Evolutionary conservation across 2,329 filamentous ascomycete genomes (phyloP).

Genomic region (Stemphylium vesicarium): DNA sequence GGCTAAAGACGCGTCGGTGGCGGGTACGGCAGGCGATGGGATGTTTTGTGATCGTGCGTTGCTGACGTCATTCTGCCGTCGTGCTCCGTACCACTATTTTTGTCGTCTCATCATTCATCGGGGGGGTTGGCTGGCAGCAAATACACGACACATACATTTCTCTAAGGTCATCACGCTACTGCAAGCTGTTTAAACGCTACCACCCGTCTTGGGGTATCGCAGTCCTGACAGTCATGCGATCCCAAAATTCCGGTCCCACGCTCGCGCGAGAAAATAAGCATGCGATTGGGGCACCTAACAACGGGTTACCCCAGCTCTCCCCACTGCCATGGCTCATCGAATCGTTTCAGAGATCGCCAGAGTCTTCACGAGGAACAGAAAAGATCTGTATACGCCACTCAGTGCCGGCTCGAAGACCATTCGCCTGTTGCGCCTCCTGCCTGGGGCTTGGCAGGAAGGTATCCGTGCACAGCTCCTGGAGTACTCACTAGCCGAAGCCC

Average conservation of each 20-base stretch:
- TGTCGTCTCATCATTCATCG: background rate
- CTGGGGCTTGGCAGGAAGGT: constrained; percentile 11
- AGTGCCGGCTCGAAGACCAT: constrained; percentile 3
- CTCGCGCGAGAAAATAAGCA: background rate
- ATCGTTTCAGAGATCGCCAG: constrained; percentile 5
- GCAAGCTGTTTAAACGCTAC: background rate
- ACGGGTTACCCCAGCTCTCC: background rate
- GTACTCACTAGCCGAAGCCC: constrained; percentile 8
- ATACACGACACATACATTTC: background rate
- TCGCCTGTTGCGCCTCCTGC: constrained; percentile 15
- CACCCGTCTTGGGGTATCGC: background rate
- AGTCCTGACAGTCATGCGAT: background rate
- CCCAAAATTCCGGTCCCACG: background rate
- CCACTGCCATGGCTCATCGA: constrained; percentile 1
- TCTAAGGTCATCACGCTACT: background rate
- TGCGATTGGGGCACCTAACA: constrained; percentile 2
- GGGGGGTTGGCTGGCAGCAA: background rate
- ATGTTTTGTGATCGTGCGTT: constrained; percentile 1
- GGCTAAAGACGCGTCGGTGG: background rate
- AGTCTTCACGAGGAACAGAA: background rate
- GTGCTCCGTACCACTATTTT: background rate
- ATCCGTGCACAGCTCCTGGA: constrained; percentile 12
- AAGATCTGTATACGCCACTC: background rate
- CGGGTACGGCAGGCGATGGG: background rate
- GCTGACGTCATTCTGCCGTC: constrained; percentile 11